Base-by-base conservation (phyloP, 1,139 yeast genomes). In the Waltiozyma sp. region DNA sequence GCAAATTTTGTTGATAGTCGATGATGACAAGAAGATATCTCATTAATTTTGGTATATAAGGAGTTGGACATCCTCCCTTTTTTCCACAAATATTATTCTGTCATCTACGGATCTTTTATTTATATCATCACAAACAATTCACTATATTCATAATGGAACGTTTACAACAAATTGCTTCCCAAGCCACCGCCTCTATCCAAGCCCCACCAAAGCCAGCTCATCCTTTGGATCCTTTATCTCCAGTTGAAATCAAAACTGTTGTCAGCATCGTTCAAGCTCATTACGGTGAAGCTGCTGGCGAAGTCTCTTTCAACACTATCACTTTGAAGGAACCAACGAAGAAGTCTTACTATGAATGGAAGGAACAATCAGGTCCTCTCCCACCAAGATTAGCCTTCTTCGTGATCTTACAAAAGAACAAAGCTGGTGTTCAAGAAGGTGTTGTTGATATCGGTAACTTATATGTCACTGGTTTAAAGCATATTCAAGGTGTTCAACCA, bases 241-340 rank as follows among this genome's bases (percentile, higher is more conserved):
- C 77, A 19, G 70, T 60, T 43, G 91, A 82, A 64, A 70, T 69
- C 53, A 60, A 65, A 49, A 66, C 69, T 13, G 69, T 66, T 33
- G 68, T 74, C 19, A 55, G 56, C 34, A 60, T 75, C 37, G 62
- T 79, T 47, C 72, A 68, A 59, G 59, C 62, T 39, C 58, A 69
- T 46, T 75, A 69, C 56, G 56, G 67, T 37, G 80, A 75, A 28
- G 68, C 67, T 51, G 31, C 31, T 26, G 31, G 31, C 10, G 51
- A 57, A 11, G 63, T 80, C 47, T 59, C 69, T 38, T 82, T 81
- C 70, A 83, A 82, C 62, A 79, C 86, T 28, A 69, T 83, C 50
- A 76, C 88, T 24, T 66, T 83, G 47, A 71, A 75, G 57, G 93
- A 83, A 63, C 91, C 91, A 45, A 63, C 76, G 47, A 82, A 81